These are phyloP conservation scores for Pythium myriotylum DNA, from an alignment of 352 stramenopile species.

Conservation along the genomic window DNA sequence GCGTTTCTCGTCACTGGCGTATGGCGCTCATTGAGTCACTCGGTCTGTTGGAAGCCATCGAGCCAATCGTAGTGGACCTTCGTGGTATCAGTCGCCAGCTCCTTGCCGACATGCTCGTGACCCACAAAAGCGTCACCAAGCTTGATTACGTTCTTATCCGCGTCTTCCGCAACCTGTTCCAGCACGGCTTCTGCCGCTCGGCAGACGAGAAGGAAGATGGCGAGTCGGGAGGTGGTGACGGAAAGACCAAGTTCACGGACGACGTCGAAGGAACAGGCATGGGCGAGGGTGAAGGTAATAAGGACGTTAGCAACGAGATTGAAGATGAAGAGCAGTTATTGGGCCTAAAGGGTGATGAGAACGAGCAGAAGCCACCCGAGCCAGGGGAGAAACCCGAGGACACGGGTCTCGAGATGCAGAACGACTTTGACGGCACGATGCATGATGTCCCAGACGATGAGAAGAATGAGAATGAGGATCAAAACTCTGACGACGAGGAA, in stretches of 20 bases:
- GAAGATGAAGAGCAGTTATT: constrained; percentile 99
- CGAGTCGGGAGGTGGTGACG: constrained; percentile 79
- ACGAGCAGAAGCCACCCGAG: constrained; percentile 75
- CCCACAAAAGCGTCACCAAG: constrained; percentile 93
- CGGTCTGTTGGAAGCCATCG: constrained; percentile 55
- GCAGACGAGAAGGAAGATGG: constrained; percentile 72
- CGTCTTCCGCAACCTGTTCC: constrained; percentile 96
- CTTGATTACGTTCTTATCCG: constrained; percentile 95
- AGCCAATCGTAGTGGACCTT: constrained; percentile 64
- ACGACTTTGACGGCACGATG: constrained; percentile 99
- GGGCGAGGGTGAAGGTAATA: constrained; percentile 98
- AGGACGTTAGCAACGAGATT: constrained; percentile 99
- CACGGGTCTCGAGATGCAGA: constrained; percentile 99
- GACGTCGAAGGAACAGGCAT: constrained; percentile 99
- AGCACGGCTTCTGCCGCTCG: constrained; percentile 94
- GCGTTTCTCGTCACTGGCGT: constrained; percentile 18
- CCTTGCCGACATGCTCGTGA: constrained; percentile 74
- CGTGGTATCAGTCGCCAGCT: constrained; percentile 81
- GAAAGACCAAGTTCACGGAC: constrained; percentile 97
- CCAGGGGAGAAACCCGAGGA: constrained; percentile 74
- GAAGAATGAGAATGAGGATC: constrained; percentile 84
- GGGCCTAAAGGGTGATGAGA: constrained; percentile 93
- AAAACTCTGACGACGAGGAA: constrained; percentile 91
- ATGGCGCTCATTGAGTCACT: constrained; percentile 39
- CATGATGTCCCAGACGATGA: constrained; percentile 96